Evolutionary conservation across 192 early-diverging fungal genomes (phyloP).

Genomic region (Gigaspora rosea): DNA sequence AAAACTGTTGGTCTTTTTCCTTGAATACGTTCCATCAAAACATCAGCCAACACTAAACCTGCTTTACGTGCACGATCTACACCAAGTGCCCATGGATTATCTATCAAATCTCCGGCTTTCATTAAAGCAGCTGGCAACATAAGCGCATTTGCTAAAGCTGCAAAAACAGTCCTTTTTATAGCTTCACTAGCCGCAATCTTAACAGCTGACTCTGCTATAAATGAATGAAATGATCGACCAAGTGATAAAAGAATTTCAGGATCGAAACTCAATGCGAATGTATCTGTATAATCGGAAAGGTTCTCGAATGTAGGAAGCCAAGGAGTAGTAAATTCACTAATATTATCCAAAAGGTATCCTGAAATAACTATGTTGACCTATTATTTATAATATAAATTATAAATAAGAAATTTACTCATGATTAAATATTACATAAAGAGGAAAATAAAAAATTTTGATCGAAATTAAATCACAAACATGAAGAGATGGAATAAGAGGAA

Average conservation of each 20-base stretch:
- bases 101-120: constrained; percentile 58
- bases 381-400: background rate
- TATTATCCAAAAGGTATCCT: constrained; percentile 54
- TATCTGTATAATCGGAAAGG: constrained; percentile 39
- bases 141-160: constrained; percentile 52
- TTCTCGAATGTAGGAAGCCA: constrained; percentile 48
- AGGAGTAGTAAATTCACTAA: constrained; percentile 41
- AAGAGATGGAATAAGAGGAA: constrained; percentile 57
- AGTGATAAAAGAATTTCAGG: constrained; percentile 45
- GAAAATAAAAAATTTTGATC: background rate
- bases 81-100: constrained; percentile 60
- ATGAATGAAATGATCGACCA: constrained; percentile 51
- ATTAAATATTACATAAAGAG: too few species aligned
- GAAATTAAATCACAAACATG: constrained; percentile 37
- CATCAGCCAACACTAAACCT: constrained; percentile 59
- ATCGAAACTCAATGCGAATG: constrained; percentile 56
- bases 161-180: constrained; percentile 52
- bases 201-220: constrained; percentile 53
- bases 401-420: background rate
- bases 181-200: constrained; percentile 51
- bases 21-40: constrained; percentile 54
- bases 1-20: constrained; percentile 56
- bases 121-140: constrained; percentile 52
- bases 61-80: constrained; percentile 57
- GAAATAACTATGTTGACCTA: constrained; percentile 59